Percentiles rank a stretch among this genome's conserved stretches.
Evolutionary conservation across 2,329 filamentous ascomycete genomes (phyloP).

Genomic region (Paraconiothyrium sp.): DNA sequence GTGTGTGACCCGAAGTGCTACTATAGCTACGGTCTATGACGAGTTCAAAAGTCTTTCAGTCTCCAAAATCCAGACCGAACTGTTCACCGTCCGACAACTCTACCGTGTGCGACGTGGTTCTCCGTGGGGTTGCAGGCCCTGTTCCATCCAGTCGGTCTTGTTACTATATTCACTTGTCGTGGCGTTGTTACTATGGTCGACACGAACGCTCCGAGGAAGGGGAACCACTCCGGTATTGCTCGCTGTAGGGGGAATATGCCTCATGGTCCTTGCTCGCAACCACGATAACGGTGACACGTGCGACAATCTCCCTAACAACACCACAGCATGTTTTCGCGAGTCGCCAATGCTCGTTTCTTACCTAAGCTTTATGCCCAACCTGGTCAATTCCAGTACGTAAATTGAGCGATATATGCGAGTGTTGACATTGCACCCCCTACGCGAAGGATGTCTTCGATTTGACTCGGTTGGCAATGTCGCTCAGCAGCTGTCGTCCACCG

Average conservation of each 20-base stretch:
- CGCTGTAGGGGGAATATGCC: constrained; percentile 5
- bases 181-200: not conserved
- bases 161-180: not conserved
- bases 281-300: constrained; percentile 1
- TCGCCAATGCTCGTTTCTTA: constrained; percentile 2
- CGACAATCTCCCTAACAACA: not conserved
- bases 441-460: not conserved
- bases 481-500: not conserved
- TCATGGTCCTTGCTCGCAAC: constrained; percentile 4
- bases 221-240: not conserved
- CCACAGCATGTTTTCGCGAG: constrained; percentile 1
- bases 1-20: not conserved
- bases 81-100: not conserved
- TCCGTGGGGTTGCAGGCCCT: not conserved
- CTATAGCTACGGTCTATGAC: too few species aligned
- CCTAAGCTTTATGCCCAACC: constrained; percentile 1
- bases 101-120: not conserved
- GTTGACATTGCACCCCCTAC: constrained; percentile 10
- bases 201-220: not conserved
- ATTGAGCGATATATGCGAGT: constrained; percentile 11
- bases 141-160: not conserved
- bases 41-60: not conserved
- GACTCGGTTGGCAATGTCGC: constrained; percentile 2
- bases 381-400: constrained; percentile 11
- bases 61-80: not conserved